Base-by-base conservation (phyloP, 352 stramenopile species). In the Phytophthora cactorum region DNA sequence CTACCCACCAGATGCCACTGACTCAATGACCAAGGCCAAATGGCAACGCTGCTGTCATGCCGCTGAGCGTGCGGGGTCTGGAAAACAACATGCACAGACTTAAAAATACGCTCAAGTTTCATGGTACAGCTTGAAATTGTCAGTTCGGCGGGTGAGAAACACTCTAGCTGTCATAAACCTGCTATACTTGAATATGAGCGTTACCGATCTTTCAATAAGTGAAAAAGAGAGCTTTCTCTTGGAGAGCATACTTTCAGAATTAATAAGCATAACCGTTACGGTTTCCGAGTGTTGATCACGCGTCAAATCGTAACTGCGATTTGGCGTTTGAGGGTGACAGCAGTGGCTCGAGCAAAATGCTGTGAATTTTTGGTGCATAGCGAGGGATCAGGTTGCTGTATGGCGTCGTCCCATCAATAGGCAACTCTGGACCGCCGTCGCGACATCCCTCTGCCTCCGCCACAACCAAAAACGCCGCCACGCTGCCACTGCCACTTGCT, bases 381-480 rank as follows among this genome's bases (percentile, higher is more conserved):
- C 47, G 54, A 28, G 60, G 63, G 66, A 52, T 69, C 34, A 68
- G 59, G 58, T 67, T 63, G 49, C 63, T 17, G 63, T 63, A 54
- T 70, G 55, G 63, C 38, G 52, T 59, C 53, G 55, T 54, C 55
- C 55, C 43, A 62, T 62, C 55, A 62, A 62, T 49, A 45, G 41
- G 29, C 15, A 46, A 31, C 36, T 25, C 63, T 36, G 38, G 43
- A 25, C 43, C 36, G 39, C 17, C 50, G 39, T 55, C 29, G 47
- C 22, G 50, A 50, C 63, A 58, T 49, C 55, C 69, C 54, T 77
- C 54, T 68, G 44, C 45, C 52, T 64, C 55, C 27, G 10, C 45
- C 65, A 77, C 29, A 74, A 77, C 58, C 65, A 28, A 74, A 77
- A 61, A 70, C 65, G 60, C 65, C 65, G 52, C 64, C 59, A 74